Percentiles rank a stretch among this genome's conserved stretches.
These are phyloP conservation scores for Paratinospora sagittata DNA, from an alignment of 164 flowering plant genomes.

Conservation along the genomic window DNA sequence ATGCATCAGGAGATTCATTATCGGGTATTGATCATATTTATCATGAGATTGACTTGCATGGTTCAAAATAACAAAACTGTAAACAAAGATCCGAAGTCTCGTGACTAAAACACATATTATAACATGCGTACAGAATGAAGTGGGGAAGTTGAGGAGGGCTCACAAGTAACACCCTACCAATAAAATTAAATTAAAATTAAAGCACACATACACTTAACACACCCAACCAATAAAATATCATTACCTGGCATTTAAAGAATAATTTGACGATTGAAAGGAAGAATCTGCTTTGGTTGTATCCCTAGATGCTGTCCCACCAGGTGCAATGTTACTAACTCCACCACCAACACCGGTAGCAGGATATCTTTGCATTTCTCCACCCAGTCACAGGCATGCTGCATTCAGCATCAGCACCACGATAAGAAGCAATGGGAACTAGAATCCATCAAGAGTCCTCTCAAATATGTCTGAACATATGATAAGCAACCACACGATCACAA, in stretches of 20 bases:
- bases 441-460: slow-evolving; percentile 9
- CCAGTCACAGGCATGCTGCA: slow-evolving; percentile 88
- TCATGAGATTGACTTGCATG: too few species aligned
- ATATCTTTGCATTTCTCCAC: slow-evolving; percentile 95
- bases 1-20: too few species aligned
- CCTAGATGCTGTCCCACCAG: slow-evolving; percentile 66
- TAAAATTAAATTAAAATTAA: background rate
- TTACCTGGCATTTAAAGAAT: slow-evolving; percentile 64
- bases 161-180: background rate
- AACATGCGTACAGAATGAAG: background rate
- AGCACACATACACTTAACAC: background rate
- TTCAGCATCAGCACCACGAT: slow-evolving; percentile 44
- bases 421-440: slow-evolving; percentile 19
- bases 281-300: slow-evolving; percentile 68
- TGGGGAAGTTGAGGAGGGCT: background rate
- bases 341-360: slow-evolving; percentile 75
- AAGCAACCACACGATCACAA: slow-evolving; percentile 1
- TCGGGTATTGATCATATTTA: too few species aligned
- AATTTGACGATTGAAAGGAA: slow-evolving; percentile 54
- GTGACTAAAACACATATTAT: background rate
- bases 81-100: too few species aligned
- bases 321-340: slow-evolving; percentile 70
- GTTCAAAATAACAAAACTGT: too few species aligned
- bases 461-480: slow-evolving; percentile 8
- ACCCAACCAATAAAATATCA: background rate